phyloP scores from a whole-genome alignment of 306 rosid species.

The Begonia fuchsioides region DNA sequence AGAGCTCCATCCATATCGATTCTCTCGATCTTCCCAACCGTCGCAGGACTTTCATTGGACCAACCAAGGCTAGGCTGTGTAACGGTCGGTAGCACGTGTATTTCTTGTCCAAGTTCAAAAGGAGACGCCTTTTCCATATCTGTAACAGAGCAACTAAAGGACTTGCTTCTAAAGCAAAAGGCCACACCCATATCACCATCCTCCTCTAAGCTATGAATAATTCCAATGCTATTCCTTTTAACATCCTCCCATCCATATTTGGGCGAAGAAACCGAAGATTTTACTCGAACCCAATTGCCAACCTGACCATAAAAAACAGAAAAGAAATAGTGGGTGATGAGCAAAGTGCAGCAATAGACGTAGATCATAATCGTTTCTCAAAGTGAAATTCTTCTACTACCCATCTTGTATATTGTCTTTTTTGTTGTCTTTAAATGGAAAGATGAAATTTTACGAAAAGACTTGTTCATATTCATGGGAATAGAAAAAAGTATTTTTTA shows the following conservation, averaged over 20 bases:
- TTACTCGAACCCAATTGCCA: conserved; percentile 98
- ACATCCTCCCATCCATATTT: conserved; percentile 98
- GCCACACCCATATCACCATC: conserved; percentile 92
- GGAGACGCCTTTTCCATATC: conserved; percentile 89
- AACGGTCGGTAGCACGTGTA: conserved; percentile 62
- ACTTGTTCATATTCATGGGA: too few relatives aligned
- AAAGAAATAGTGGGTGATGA: conserved; percentile 8
- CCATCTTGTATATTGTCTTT: too few relatives aligned
- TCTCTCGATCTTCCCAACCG: conserved; percentile 71
- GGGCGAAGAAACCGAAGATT: conserved; percentile 93
- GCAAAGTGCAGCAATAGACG: neutral
- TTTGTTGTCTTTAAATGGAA: too few relatives aligned
- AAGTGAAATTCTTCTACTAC: too few relatives aligned
- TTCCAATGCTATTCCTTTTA: conserved; percentile 74
- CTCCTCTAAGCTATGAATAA: conserved; percentile 90
- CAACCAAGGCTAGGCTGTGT: conserved; percentile 89
- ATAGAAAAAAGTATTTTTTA: too few relatives aligned
- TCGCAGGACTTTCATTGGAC: conserved; percentile 89
- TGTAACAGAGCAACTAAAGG: conserved; percentile 79
- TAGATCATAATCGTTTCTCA: too few relatives aligned
- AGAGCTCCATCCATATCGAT: conserved; percentile 95
- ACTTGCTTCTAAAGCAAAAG: conserved; percentile 94
- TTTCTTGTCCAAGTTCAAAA: conserved; percentile 81
- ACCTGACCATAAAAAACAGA: conserved; percentile 30
- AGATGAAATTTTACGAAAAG: too few relatives aligned